Percentiles rank a stretch among this genome's conserved stretches.
Conservation (phyloP, 805 yeast genomes). For the Yarrowia bubula region DNA sequence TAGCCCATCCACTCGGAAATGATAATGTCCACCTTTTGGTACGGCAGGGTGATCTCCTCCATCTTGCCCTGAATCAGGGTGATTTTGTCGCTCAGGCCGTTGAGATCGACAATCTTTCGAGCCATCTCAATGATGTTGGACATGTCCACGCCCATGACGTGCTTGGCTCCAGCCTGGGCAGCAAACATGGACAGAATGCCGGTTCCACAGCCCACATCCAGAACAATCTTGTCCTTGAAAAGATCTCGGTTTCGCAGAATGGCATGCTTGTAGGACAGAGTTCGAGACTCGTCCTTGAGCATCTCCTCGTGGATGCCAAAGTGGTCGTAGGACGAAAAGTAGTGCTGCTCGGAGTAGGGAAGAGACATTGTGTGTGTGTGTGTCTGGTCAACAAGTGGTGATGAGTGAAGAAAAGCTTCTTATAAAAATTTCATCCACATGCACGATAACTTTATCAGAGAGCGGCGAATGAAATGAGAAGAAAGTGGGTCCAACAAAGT, state of each 20-base stretch:
- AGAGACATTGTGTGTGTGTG: conserved; percentile 3
- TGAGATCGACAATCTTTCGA: conserved; percentile 74
- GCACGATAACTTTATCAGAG: conserved; percentile 21
- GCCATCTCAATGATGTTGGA: conserved; percentile 96
- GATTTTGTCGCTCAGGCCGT: conserved; percentile 82
- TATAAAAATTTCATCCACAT: conserved; percentile 9
- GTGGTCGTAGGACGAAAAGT: conserved; percentile 93
- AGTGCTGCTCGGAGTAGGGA: conserved; percentile 70
- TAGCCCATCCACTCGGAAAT: conserved; percentile 99
- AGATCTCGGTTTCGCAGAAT: conserved; percentile 84
- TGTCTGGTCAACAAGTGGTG: background rate
- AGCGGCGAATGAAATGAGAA: background rate
- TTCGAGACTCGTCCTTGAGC: conserved; percentile 93
- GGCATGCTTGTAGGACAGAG: conserved; percentile 86
- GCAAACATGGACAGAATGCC: conserved; percentile 98
- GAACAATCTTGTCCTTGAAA: conserved; percentile 88
- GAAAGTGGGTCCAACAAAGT: no score
- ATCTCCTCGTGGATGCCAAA: conserved; percentile 98
- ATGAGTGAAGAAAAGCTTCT: conserved; percentile 6
- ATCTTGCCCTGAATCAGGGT: conserved; percentile 88
- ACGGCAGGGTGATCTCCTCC: conserved; percentile 87
- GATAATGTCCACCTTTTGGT: conserved; percentile 85
- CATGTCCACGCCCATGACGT: conserved; percentile 96
- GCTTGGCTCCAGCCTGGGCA: conserved; percentile 97
- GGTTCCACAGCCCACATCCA: conserved; percentile 99